These are phyloP conservation scores for Coprinopsis sp. DNA, from an alignment of 768 basidiomycete species.

Conservation along the genomic window DNA sequence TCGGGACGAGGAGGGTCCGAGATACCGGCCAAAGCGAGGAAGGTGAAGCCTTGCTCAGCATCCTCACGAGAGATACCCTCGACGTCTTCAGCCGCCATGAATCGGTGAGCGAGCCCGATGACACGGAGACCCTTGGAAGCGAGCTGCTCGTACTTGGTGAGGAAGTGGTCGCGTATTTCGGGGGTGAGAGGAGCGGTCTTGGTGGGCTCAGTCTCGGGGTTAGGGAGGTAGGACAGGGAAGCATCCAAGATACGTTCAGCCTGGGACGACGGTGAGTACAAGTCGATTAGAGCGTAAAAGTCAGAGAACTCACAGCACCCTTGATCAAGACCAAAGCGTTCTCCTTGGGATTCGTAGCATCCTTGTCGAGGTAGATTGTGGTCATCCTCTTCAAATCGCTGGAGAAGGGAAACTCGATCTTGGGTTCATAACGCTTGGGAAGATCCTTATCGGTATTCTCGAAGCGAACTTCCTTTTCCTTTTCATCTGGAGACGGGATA, in stretches of 20 bases:
- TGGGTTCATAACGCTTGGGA: constrained; percentile 27
- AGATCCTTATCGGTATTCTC: constrained; percentile 8
- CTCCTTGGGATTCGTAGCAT: constrained; percentile 10
- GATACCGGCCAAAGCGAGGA: constrained; percentile 52
- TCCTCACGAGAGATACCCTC: constrained; percentile 33
- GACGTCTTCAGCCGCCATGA: constrained; percentile 17
- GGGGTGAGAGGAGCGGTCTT: constrained; percentile 24
- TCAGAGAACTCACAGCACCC: constrained; percentile 28
- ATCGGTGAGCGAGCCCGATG: constrained; percentile 32
- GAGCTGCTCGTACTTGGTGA: constrained; percentile 32
- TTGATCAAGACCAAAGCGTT: constrained; percentile 28
- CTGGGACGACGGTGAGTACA: constrained; percentile 10
- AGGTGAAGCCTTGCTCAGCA: constrained; percentile 42
- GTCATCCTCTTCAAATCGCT: constrained; percentile 51
- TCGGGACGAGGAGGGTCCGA: constrained; percentile 55
- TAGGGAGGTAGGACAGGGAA: constrained; percentile 31
- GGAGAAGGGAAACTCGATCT: constrained; percentile 42
- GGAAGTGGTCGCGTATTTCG: constrained; percentile 21
- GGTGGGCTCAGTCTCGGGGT: constrained; percentile 20
- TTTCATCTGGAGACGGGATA: constrained; percentile 7
- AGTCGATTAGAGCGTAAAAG: not conserved
- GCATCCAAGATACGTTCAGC: constrained; percentile 47
- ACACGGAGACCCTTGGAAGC: constrained; percentile 37
- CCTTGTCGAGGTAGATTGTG: constrained; percentile 29
- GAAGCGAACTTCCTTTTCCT: constrained; percentile 20